Conservation (phyloP, 345 rosid species). For the Corchorus capsularis region DNA sequence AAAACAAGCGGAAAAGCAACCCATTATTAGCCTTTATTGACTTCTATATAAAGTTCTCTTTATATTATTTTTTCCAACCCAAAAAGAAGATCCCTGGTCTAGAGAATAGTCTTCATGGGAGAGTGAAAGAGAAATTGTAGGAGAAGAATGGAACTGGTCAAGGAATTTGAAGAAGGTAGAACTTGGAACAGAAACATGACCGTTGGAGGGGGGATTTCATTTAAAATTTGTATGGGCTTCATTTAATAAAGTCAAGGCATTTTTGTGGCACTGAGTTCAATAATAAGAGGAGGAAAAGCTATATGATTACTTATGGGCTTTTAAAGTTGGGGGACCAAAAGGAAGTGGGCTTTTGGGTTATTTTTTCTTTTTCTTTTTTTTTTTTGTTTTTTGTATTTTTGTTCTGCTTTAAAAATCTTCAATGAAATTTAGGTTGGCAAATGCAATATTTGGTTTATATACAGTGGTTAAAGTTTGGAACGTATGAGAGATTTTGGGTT, state of each 20-base stretch:
- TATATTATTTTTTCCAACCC: not conserved
- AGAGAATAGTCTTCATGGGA: slow-evolving; percentile 13
- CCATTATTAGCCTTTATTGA: slow-evolving; percentile 44
- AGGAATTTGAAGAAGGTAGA: slow-evolving; percentile 10
- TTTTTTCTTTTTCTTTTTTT: no score
- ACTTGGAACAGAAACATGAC: slow-evolving; percentile 19
- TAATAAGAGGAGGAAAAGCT: not conserved
- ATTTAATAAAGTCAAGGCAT: not conserved
- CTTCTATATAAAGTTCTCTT: slow-evolving; percentile 16
- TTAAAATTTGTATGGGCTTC: slow-evolving; percentile 17
- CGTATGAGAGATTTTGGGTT: no score
- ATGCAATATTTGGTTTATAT: no score
- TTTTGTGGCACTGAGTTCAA: slow-evolving; percentile 5
- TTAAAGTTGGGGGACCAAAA: not conserved
- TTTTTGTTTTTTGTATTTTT: no score
- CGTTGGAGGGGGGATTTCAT: slow-evolving; percentile 20
- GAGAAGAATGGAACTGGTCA: not conserved
- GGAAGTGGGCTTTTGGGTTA: not conserved
- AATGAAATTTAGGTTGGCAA: no score
- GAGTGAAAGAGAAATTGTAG: slow-evolving; percentile 8
- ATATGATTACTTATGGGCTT: not conserved
- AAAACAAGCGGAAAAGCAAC: slow-evolving; percentile 58
- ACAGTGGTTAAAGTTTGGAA: no score
- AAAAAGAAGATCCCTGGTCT: not conserved
- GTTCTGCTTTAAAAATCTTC: no score